Evolutionary conservation across 345 rosid genomes (phyloP), one percentile per base, ranked within the genome.

Genomic region (Turnera subulata): DNA sequence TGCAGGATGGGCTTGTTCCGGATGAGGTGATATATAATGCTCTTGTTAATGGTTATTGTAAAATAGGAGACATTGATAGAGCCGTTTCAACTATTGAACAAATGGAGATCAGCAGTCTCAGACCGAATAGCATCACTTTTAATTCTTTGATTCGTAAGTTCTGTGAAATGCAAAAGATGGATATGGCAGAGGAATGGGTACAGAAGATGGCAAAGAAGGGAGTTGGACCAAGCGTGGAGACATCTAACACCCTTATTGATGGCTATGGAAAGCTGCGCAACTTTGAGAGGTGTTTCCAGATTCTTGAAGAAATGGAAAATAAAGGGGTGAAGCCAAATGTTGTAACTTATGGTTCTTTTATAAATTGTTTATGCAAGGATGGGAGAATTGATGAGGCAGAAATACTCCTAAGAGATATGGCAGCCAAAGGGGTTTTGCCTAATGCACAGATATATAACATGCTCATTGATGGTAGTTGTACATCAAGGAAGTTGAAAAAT

Each of bases 251-350:
- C 53, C 58, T 86, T 38, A 81, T 91, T 35, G 63, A 82, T 57
- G 98, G 98, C 2, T 88, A 85, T 46, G 96, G 92, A 53, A 73
- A 63, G 59, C 66, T 78, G 60, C 25, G 81, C 68, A 53, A 42
- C 55, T 84, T 81, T 22, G 85, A 81, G 24, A 80, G 69, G 74
- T 92, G 93, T 64, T 83, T 89, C 42, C 76, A 76, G 57, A 44
- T 84, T 70, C 82, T 86, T 26, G 91, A 84, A 75, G 86, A 81
- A 62, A 89, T 92, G 96, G 98, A 84, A 71, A 65, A 67, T 21
- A 50, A 63, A 9, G 80, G 83, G 48, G 40, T 50, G 14, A 81
- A 74, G 66, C 91, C 95, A 1, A 84, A 82, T 86, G 87, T 73
- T 22, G 73, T 74, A 45, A 86, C 81, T 71, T 92, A 81, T 47